Evolutionary conservation across 768 basidiomycete genomes (phyloP).

Genomic region (Suillus plorans): DNA sequence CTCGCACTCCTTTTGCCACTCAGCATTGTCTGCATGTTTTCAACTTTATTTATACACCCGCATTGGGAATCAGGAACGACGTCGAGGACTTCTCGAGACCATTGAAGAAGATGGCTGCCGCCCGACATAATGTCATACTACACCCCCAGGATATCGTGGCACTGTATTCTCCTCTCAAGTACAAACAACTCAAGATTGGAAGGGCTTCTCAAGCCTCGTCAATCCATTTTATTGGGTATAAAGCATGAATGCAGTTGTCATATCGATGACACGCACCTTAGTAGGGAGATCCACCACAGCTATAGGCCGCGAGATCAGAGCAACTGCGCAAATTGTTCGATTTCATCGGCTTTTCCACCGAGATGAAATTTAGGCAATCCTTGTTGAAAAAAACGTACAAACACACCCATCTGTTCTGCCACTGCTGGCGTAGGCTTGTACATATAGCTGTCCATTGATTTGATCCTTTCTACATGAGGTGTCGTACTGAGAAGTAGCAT

Average conservation of each 20-base stretch:
- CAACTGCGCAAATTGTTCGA: not conserved
- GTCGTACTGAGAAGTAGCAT: not conserved
- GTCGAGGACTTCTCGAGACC: not conserved
- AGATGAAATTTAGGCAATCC: not conserved
- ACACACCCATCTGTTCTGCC: not conserved
- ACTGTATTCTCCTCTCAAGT: not conserved
- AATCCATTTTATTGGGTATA: not conserved
- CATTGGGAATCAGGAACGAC: not conserved
- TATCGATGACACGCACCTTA: not conserved
- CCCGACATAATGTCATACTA: not conserved
- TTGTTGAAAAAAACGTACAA: not conserved
- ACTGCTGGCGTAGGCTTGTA: not conserved
- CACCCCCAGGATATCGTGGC: not conserved
- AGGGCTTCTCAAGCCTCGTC: not conserved
- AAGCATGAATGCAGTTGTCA: not conserved
- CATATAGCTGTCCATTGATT: not conserved
- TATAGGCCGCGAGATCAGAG: not conserved
- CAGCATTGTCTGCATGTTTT: not conserved
- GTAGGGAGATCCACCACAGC: not conserved
- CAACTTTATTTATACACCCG: not conserved
- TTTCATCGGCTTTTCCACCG: not conserved
- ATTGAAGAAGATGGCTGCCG: not conserved
- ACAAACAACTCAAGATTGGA: not conserved
- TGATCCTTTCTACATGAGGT: not conserved
- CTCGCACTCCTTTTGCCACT: not conserved